These are phyloP conservation scores for Calonectria honghensis DNA, from an alignment of 2,329 filamentous ascomycete species.

Conservation along the genomic window DNA sequence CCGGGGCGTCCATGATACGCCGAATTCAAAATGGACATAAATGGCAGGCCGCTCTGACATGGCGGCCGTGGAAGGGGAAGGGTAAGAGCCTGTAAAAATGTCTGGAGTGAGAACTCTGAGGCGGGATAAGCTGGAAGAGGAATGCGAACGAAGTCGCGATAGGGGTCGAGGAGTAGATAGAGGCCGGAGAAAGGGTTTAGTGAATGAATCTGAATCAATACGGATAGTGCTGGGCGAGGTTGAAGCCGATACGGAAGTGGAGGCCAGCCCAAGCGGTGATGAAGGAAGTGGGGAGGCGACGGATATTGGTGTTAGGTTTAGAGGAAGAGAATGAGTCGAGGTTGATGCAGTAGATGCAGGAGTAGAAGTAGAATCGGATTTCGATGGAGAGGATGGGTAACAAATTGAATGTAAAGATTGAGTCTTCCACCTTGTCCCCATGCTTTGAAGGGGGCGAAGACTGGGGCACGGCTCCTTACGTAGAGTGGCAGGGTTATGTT, in stretches of 20 bases:
- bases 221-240: slow-evolving; percentile 5
- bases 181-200: slow-evolving; percentile 21
- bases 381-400: slow-evolving; percentile 12
- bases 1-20: slow-evolving; percentile 69
- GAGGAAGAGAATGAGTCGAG: slow-evolving; percentile 19
- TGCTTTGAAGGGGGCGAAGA: slow-evolving; percentile 35
- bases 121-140: slow-evolving; percentile 13
- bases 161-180: slow-evolving; percentile 23
- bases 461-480: slow-evolving; percentile 5
- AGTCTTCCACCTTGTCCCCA: slow-evolving; percentile 35
- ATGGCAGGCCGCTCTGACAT: slow-evolving; percentile 59
- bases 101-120: slow-evolving; percentile 19
- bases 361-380: not conserved
- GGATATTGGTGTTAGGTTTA: slow-evolving; percentile 4
- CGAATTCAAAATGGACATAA: slow-evolving; percentile 72
- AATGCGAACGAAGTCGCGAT: slow-evolving; percentile 22
- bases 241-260: slow-evolving; percentile 18
- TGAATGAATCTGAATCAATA: slow-evolving; percentile 14
- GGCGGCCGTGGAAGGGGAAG: slow-evolving; percentile 8
- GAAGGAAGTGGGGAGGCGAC: slow-evolving; percentile 17
- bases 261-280: slow-evolving; percentile 10
- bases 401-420: slow-evolving; percentile 31
- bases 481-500: slow-evolving; percentile 22
- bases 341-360: slow-evolving; percentile 13
- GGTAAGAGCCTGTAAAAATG: slow-evolving; percentile 2